Percentiles rank a stretch among this genome's conserved stretches.
Conservation (phyloP, 768 basidiomycete genomes). For the Cytidiella melzeri region DNA sequence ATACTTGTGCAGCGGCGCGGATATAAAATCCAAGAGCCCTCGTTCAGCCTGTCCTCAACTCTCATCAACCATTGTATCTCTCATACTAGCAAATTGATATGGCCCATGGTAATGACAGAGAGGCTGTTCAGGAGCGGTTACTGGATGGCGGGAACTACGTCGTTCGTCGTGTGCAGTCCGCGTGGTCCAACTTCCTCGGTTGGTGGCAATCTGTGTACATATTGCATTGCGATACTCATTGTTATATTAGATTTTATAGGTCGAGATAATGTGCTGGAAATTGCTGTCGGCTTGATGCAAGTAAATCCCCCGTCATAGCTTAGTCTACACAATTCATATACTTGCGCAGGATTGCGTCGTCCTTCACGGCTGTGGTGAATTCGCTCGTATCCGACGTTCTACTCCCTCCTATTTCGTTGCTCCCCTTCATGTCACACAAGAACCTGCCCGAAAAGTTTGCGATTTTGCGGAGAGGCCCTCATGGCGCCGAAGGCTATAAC, state of each 20-base stretch:
- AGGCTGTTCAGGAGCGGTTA: conserved; percentile 6
- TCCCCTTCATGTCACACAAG: conserved; percentile 35
- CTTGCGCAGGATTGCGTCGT: conserved; percentile 25
- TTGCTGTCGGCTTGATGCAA: conserved; percentile 38
- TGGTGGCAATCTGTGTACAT: background rate
- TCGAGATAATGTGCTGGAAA: conserved; percentile 42
- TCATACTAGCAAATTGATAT: no score
- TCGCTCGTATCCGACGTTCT: conserved; percentile 39
- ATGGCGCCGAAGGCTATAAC: conserved; percentile 35
- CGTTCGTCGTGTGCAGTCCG: conserved; percentile 7
- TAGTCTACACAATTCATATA: background rate
- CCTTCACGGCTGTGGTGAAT: conserved; percentile 36
- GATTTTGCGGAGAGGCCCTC: conserved; percentile 24
- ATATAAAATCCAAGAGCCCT: no score
- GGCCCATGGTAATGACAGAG: conserved; percentile 6
- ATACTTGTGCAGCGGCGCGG: background rate
- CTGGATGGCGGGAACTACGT: conserved; percentile 5
- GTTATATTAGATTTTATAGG: conserved; percentile 13
- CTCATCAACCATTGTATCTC: no score
- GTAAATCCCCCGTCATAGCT: background rate
- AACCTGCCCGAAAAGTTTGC: conserved; percentile 40
- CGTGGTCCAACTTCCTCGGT: conserved; percentile 12
- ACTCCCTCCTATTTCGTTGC: conserved; percentile 34
- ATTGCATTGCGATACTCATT: background rate
- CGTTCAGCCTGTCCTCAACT: no score